phyloP scores from a whole-genome alignment of 306 rosid species.

The Hippophae tibetana region DNA sequence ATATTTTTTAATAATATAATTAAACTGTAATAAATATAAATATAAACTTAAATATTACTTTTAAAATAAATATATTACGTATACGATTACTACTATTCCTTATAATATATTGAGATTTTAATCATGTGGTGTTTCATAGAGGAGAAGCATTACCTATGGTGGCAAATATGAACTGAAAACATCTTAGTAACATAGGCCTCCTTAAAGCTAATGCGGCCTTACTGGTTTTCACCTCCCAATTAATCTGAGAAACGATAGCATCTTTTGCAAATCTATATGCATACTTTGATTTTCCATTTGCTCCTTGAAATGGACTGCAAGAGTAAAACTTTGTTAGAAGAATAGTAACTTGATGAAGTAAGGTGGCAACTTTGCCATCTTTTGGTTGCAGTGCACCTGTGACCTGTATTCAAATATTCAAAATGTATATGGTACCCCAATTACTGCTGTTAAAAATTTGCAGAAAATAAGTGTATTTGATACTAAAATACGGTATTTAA shows the following conservation, averaged over 20 bases:
- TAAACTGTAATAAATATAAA: too few relatives aligned
- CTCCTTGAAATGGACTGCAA: slow-evolving; percentile 31
- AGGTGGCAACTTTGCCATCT: slow-evolving; percentile 35
- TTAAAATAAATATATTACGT: too few relatives aligned
- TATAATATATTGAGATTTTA: too few relatives aligned
- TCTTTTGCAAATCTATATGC: slow-evolving; percentile 62
- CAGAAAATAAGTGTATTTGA: too few relatives aligned
- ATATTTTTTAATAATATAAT: too few relatives aligned
- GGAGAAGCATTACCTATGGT: slow-evolving; percentile 29
- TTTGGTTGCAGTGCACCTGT: slow-evolving; percentile 41
- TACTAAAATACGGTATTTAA: too few relatives aligned
- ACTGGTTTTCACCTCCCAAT: slow-evolving; percentile 20
- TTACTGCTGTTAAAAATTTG: too few relatives aligned
- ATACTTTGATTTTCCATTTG: slow-evolving; percentile 38
- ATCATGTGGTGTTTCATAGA: too few relatives aligned
- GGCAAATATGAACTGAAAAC: slow-evolving; percentile 59
- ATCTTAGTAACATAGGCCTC: slow-evolving; percentile 37
- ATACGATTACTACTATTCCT: too few relatives aligned
- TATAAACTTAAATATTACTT: too few relatives aligned
- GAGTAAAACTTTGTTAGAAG: slow-evolving; percentile 34
- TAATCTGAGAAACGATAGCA: slow-evolving; percentile 49
- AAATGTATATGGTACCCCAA: neutral
- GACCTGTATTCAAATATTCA: slow-evolving; percentile 24
- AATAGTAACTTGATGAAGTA: slow-evolving; percentile 30
- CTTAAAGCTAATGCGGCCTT: slow-evolving; percentile 51